Base-by-base conservation (phyloP, 208 protist genomes). In the Porcisia hertigi region DNA sequence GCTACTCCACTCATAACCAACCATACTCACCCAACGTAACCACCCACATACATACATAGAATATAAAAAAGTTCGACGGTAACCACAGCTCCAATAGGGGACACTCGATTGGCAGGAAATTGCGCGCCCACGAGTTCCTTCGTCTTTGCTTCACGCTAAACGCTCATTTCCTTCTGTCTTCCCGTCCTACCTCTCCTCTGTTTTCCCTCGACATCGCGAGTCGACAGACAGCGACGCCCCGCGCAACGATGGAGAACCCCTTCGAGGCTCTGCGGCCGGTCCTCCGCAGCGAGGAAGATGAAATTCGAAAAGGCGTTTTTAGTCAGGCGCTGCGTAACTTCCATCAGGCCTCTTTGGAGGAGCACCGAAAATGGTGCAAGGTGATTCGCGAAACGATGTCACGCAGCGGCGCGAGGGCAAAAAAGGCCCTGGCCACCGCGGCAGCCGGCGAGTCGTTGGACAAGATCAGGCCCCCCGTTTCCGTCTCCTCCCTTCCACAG, bases 291-390 rank as follows among this genome's bases (percentile, higher is more conserved):
- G 86, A 97, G 74, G 89, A 97, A 74, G 93, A 97, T 70, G 89
- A 95, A 39, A 97, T 97, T 59, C 91, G 93, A 18, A 93, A 93
- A 82, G 91, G 93, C 23, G 89, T 97, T 71, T 97, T 97, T 77
- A 89, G 87, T 75, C 75, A 76, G 14, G 86, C 83, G 0, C 76
- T 95, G 75, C 86, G 90, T 18, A 83, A 87, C 45, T 70, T 94
- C 49, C 75, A 84, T 47, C 60, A 63, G 11, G 58, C 82, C 3
- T 62, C 80, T 5, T 75, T 85, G 11, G 90, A 87, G 47, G 79
- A 90, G 47, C 86, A 83, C 34, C 58, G 85, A 23, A 66, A 64
- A 30, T 97, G 93, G 91, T 91, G 93, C 62, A 62, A 52, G 18
- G 90, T 80, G 18, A 93, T 96, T 58, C 79, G 86, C 1, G 88